These are phyloP conservation scores for Tetrapisispora nanseiensis DNA, from an alignment of 805 yeast species.

Conservation along the genomic window DNA sequence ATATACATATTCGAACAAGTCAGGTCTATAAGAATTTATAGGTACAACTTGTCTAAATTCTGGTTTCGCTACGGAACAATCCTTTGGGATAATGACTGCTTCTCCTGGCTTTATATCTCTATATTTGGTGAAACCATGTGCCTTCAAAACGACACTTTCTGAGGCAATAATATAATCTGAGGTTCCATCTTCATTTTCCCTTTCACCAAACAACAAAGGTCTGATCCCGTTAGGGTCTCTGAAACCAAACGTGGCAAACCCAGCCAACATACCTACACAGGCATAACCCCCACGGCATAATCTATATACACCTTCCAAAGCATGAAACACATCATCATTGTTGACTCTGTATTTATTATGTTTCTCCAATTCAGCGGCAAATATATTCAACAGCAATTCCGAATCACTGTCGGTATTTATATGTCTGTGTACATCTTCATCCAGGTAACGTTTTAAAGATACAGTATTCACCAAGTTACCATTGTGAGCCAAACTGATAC, in stretches of 20 bases:
- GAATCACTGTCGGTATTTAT: conserved; percentile 96
- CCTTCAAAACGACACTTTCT: conserved; percentile 88
- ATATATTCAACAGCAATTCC: conserved; percentile 77
- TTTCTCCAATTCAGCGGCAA: conserved; percentile 85
- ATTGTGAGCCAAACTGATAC: conserved; percentile 82
- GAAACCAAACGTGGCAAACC: conserved; percentile 90
- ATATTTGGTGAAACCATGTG: conserved; percentile 73
- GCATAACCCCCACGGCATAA: conserved; percentile 95
- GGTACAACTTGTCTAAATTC: conserved; percentile 82
- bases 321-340: conserved; percentile 78
- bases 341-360: conserved; percentile 90
- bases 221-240: conserved; percentile 96
- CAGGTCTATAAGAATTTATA: conserved; percentile 76
- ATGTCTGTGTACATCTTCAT: conserved; percentile 91
- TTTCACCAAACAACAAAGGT: conserved; percentile 80
- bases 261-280: conserved; percentile 89
- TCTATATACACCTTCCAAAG: conserved; percentile 72
- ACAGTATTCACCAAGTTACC: conserved; percentile 89
- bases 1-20: conserved; percentile 93
- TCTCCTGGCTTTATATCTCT: conserved; percentile 90
- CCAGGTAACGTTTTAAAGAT: conserved; percentile 68
- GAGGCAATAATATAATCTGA: conserved; percentile 90
- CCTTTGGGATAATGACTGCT: conserved; percentile 87
- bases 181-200: conserved; percentile 56
- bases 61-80: conserved; percentile 44